These are phyloP conservation scores for Geotrichum candidum DNA, from an alignment of 1,139 yeast species.

Conservation along the genomic window DNA sequence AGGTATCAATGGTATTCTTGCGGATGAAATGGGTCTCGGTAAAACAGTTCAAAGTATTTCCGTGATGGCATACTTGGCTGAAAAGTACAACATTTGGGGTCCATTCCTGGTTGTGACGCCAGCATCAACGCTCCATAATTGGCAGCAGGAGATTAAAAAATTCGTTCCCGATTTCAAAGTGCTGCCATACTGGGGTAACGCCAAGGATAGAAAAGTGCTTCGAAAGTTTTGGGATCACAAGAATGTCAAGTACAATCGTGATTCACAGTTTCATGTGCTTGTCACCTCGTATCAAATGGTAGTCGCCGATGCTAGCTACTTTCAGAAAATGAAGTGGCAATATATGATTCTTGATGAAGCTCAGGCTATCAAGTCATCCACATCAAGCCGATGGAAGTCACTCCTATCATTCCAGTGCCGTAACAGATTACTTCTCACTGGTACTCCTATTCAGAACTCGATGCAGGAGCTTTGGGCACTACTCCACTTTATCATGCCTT, in stretches of 20 bases:
- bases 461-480: constrained; percentile 99
- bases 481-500: constrained; percentile 96
- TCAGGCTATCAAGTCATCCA: constrained; percentile 94
- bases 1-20: constrained; percentile 95
- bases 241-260: constrained; percentile 76
- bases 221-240: constrained; percentile 98
- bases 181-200: constrained; percentile 96
- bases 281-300: constrained; percentile 94
- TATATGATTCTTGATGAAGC: constrained; percentile 98
- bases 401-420: constrained; percentile 86
- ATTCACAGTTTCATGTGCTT: constrained; percentile 92
- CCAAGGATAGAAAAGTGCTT: constrained; percentile 85
- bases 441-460: constrained; percentile 97
- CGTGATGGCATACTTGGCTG: constrained; percentile 91
- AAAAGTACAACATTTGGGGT: constrained; percentile 96
- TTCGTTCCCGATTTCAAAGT: constrained; percentile 95
- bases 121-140: constrained; percentile 92
- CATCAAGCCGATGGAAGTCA: constrained; percentile 92
- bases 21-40: constrained; percentile 98
- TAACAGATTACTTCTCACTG: constrained; percentile 84
- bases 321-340: constrained; percentile 97
- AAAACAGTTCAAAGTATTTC: constrained; percentile 96
- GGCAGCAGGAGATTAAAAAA: constrained; percentile 95
- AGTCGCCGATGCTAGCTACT: constrained; percentile 91
- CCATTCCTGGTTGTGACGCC: constrained; percentile 97